These are phyloP conservation scores for Neurospora discreta DNA, from an alignment of 495 filamentous ascomycete species.

Conservation along the genomic window DNA sequence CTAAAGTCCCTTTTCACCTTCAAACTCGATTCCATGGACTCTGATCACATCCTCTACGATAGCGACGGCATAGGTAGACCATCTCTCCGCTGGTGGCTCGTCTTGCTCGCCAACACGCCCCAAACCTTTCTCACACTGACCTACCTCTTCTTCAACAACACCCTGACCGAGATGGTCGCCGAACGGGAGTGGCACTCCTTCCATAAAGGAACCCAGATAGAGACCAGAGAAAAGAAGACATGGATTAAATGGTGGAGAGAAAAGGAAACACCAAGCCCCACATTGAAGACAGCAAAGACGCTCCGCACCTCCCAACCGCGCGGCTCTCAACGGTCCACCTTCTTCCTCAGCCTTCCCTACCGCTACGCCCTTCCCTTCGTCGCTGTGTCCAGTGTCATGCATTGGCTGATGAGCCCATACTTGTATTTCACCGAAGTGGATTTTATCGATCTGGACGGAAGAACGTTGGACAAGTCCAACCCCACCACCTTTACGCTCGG, in stretches of 20 bases:
- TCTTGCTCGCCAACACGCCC: constrained; percentile 31
- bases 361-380: constrained; percentile 30
- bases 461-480: neutral
- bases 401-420: constrained; percentile 32
- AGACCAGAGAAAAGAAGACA: neutral
- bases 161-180: constrained; percentile 26
- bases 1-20: neutral
- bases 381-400: constrained; percentile 19
- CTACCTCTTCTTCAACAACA: constrained; percentile 33
- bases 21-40: neutral
- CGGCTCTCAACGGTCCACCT: constrained; percentile 29
- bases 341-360: constrained; percentile 38
- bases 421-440: constrained; percentile 26
- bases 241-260: neutral
- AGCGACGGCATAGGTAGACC: constrained; percentile 5
- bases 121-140: constrained; percentile 31
- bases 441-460: neutral
- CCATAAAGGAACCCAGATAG: neutral
- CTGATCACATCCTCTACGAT: neutral
- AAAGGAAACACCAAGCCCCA: neutral
- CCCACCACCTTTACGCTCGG: neutral
- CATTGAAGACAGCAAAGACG: neutral
- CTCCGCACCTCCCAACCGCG: constrained; percentile 17
- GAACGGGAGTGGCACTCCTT: constrained; percentile 22
- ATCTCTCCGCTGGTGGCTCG: neutral